Evolutionary conservation across 495 filamentous ascomycete species (phyloP).

Genomic region (Daldinia decipiens): DNA sequence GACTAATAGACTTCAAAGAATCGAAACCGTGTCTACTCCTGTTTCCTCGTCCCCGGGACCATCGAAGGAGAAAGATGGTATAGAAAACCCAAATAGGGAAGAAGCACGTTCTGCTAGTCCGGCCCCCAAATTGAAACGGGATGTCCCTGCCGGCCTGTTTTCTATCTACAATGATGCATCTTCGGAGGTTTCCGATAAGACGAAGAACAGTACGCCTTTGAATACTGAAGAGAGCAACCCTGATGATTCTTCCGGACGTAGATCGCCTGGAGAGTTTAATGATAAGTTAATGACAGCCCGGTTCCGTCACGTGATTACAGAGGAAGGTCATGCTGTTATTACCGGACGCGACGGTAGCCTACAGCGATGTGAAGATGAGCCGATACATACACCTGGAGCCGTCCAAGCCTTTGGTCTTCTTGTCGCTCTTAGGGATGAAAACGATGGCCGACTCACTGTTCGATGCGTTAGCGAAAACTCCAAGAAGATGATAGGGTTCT

Average conservation of each 20-base stretch:
- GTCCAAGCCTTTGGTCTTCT: constrained; percentile 86
- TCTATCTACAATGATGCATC: constrained; percentile 49
- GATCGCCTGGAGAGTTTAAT: constrained; percentile 48
- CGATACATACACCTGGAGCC: constrained; percentile 92
- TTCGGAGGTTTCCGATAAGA: constrained; percentile 48
- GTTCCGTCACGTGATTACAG: constrained; percentile 82
- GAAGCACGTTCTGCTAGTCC: constrained; percentile 42
- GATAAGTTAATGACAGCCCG: constrained; percentile 67
- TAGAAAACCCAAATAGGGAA: constrained; percentile 19
- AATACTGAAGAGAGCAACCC: constrained; percentile 15
- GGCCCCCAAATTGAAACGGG: constrained; percentile 46
- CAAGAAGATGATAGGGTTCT: constrained; percentile 77
- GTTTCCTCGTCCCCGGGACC: constrained; percentile 10
- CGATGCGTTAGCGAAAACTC: constrained; percentile 91
- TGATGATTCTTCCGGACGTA: constrained; percentile 29
- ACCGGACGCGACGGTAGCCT: constrained; percentile 78
- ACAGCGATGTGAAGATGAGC: constrained; percentile 90
- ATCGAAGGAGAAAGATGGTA: constrained; percentile 10
- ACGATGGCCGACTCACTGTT: constrained; percentile 73
- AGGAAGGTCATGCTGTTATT: constrained; percentile 85
- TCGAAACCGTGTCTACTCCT: constrained; percentile 16
- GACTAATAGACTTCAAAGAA: constrained; percentile 10
- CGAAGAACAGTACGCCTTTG: constrained; percentile 17
- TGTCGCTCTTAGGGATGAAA: constrained; percentile 77
- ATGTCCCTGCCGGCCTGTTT: constrained; percentile 32